Percentiles rank a stretch among this genome's conserved stretches.
Evolutionary conservation across 345 rosid genomes (phyloP).

Genomic region (Eucalyptus camaldulensis): DNA sequence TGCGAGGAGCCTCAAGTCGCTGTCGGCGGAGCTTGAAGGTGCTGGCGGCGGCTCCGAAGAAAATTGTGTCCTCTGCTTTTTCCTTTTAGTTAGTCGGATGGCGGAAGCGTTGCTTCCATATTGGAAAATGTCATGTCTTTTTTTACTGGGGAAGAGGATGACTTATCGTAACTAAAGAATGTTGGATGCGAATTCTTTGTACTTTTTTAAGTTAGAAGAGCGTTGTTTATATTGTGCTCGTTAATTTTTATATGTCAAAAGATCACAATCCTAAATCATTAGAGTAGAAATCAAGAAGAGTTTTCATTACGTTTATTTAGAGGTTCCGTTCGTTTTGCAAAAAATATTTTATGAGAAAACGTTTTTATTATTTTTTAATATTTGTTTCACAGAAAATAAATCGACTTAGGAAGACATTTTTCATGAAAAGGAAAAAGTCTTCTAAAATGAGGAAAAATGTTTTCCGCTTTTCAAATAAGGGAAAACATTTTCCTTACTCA

Average conservation of each 20-base stretch:
- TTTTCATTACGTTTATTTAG: no score
- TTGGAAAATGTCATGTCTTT: background rate
- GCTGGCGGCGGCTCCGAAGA: background rate
- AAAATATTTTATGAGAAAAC: no score
- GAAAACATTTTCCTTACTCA: no score
- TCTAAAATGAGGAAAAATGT: no score
- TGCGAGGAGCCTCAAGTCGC: background rate
- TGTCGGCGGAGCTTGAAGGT: background rate
- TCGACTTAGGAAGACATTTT: no score
- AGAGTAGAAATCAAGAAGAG: background rate
- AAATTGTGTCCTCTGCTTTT: background rate
- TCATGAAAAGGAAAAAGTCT: no score
- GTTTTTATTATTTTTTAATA: no score
- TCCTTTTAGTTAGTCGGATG: background rate
- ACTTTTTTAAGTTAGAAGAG: background rate
- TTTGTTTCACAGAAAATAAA: no score
- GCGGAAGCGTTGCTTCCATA: background rate
- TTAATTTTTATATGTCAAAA: background rate
- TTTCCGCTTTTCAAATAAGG: no score
- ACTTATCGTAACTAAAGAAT: background rate
- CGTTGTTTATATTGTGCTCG: background rate
- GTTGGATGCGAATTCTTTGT: background rate
- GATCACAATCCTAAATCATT: background rate
- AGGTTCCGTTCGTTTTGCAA: rapidly evolving
- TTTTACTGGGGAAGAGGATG: background rate